These are phyloP conservation scores for Xylariaceae sp. DNA, from an alignment of 2,329 filamentous ascomycete genomes.

Conservation along the genomic window DNA sequence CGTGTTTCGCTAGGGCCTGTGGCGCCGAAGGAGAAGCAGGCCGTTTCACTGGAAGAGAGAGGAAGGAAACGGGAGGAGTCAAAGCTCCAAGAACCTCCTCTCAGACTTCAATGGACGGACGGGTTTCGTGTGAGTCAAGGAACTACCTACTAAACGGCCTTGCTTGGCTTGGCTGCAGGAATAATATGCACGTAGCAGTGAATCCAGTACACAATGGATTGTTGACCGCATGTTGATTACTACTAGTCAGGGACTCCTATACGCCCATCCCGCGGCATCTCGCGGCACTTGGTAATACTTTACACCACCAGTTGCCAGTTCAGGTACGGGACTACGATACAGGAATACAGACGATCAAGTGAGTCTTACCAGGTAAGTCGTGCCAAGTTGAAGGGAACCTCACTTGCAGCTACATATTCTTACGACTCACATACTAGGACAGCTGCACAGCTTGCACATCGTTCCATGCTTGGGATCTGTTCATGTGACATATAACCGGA, in stretches of 20 bases:
- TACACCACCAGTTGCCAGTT: no score
- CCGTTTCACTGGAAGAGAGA: no score
- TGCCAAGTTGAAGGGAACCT: background rate
- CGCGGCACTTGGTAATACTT: background rate
- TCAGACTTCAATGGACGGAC: background rate
- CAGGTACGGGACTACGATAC: no score
- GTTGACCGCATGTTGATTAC: background rate
- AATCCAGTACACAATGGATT: background rate
- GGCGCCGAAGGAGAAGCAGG: background rate
- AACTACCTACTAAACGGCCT: background rate
- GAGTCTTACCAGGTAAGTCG: background rate
- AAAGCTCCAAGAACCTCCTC: background rate
- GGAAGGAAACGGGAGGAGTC: no score
- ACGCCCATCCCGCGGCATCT: background rate
- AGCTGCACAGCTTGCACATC: background rate
- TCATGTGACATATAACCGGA: constrained; percentile 13
- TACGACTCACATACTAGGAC: background rate
- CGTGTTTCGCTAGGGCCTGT: background rate
- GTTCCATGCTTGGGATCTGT: background rate
- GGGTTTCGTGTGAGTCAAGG: background rate
- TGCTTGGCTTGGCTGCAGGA: background rate
- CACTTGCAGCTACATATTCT: background rate
- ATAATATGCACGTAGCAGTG: background rate
- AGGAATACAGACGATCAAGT: no score
- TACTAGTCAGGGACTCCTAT: background rate